These are phyloP conservation scores for Penicillium subrubescens DNA, from an alignment of 495 filamentous ascomycete species.

Conservation along the genomic window DNA sequence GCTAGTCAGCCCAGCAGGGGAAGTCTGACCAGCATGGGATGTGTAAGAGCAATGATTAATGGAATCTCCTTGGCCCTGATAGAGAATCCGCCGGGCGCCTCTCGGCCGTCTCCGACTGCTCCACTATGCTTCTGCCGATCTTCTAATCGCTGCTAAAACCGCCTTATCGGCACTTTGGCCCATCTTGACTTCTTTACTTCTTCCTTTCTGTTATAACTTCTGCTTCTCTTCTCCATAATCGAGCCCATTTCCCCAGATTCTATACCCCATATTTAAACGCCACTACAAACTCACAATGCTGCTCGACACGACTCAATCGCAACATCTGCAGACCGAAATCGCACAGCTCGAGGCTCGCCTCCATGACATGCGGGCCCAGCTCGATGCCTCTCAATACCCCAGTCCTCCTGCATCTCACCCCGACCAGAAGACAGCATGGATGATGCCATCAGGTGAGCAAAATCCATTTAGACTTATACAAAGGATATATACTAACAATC, in stretches of 20 bases:
- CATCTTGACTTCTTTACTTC: conserved; percentile 5
- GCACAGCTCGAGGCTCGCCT: conserved; percentile 30
- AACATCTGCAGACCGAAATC: conserved; percentile 23
- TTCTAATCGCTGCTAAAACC: background rate
- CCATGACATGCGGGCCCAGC: conserved; percentile 25
- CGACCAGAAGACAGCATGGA: conserved; percentile 21
- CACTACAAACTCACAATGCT: too few species aligned
- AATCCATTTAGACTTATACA: background rate
- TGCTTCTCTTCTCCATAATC: background rate
- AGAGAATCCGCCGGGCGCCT: conserved; percentile 24
- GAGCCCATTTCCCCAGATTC: background rate
- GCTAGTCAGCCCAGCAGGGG: background rate
- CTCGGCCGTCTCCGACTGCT: conserved; percentile 20
- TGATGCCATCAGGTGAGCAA: conserved; percentile 10
- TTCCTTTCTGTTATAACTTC: background rate
- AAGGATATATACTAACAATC: background rate
- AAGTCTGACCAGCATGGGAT: background rate
- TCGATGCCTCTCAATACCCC: conserved; percentile 22
- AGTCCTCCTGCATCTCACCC: conserved; percentile 29
- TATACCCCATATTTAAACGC: conserved; percentile 6
- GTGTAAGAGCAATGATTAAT: conserved; percentile 10
- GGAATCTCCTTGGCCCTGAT: conserved; percentile 7
- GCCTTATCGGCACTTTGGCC: conserved; percentile 7
- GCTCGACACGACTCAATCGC: background rate
- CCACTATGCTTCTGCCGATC: conserved; percentile 18